A percentile compares a stretch with the other conserved stretches of the same genome.
These are phyloP conservation scores for Alternaria sp. DNA, from an alignment of 2,329 filamentous ascomycete species.

Conservation along the genomic window DNA sequence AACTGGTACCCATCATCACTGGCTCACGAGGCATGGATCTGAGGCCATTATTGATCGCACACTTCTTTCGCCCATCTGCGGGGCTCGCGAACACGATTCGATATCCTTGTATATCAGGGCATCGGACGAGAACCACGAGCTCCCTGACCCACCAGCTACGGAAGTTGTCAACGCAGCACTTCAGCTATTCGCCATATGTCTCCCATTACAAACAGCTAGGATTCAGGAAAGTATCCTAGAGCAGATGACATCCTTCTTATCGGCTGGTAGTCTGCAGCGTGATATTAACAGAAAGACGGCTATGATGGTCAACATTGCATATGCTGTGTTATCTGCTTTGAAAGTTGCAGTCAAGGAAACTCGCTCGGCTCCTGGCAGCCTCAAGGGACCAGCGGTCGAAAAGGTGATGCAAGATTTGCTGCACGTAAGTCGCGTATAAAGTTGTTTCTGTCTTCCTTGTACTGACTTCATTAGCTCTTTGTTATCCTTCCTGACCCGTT, in stretches of 20 bases:
- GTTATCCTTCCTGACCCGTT: conserved; percentile 85
- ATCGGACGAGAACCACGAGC: conserved; percentile 56
- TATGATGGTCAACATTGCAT: conserved; percentile 87
- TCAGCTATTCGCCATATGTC: conserved; percentile 87
- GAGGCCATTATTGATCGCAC: conserved; percentile 71
- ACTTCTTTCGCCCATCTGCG: conserved; percentile 71
- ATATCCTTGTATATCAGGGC: conserved; percentile 75
- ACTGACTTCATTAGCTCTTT: conserved; percentile 62
- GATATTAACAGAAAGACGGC: conserved; percentile 90
- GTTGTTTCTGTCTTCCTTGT: neutral
- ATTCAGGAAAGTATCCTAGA: conserved; percentile 96
- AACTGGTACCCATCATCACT: conserved; percentile 56
- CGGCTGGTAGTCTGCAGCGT: conserved; percentile 78
- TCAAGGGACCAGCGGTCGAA: conserved; percentile 79
- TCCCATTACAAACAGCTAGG: conserved; percentile 87
- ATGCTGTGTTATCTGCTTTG: conserved; percentile 79
- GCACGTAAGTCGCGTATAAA: conserved; percentile 68
- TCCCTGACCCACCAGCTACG: conserved; percentile 83
- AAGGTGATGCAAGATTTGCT: conserved; percentile 74
- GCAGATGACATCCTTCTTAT: conserved; percentile 89
- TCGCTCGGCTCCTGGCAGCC: conserved; percentile 72
- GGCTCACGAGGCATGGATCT: conserved; percentile 63
- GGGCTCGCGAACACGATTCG: conserved; percentile 88
- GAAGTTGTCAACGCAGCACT: conserved; percentile 96
- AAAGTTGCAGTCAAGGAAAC: conserved; percentile 87